These are phyloP conservation scores for Aspergillus sp. DNA, from an alignment of 2,329 filamentous ascomycete genomes.

Conservation along the genomic window DNA sequence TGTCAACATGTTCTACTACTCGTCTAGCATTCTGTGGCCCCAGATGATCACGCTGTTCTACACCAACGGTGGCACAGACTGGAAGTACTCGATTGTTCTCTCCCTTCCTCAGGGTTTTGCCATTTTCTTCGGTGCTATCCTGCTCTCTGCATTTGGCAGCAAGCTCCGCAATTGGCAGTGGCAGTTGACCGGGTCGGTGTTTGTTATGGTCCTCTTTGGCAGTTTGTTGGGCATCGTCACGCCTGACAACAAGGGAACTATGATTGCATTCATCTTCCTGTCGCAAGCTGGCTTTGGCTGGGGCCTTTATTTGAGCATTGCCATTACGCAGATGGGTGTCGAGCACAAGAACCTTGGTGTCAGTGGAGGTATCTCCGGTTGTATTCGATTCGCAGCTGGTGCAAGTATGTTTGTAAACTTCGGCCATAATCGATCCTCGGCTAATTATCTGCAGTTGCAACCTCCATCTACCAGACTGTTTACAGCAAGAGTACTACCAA, in stretches of 20 bases:
- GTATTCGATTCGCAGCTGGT: neutral
- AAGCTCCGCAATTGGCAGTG: conserved; percentile 49
- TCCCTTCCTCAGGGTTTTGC: conserved; percentile 41
- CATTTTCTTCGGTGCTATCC: conserved; percentile 34
- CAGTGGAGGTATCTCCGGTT: conserved; percentile 39
- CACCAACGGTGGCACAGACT: conserved; percentile 36
- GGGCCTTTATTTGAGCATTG: conserved; percentile 46
- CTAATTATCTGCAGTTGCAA: too few relatives aligned
- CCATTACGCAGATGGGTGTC: conserved; percentile 52
- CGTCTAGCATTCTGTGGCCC: conserved; percentile 45
- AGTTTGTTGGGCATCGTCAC: conserved; percentile 46
- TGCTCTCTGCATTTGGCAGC: conserved; percentile 44
- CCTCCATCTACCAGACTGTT: too few relatives aligned
- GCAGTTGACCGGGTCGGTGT: conserved; percentile 46
- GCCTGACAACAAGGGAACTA: conserved; percentile 46
- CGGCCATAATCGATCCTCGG: too few relatives aligned
- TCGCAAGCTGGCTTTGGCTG: conserved; percentile 49
- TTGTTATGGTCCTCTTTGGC: conserved; percentile 51
- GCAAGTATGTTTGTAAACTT: too few relatives aligned
- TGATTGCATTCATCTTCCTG: conserved; percentile 49
- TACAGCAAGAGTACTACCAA: too few relatives aligned
- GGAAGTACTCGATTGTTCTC: conserved; percentile 37
- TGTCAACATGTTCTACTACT: conserved; percentile 56
- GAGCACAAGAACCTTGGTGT: conserved; percentile 51
- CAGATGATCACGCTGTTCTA: conserved; percentile 49